These are phyloP conservation scores for Carex scoparia DNA, from an alignment of 176 grass and related monocot genomes.

Conservation along the genomic window DNA sequence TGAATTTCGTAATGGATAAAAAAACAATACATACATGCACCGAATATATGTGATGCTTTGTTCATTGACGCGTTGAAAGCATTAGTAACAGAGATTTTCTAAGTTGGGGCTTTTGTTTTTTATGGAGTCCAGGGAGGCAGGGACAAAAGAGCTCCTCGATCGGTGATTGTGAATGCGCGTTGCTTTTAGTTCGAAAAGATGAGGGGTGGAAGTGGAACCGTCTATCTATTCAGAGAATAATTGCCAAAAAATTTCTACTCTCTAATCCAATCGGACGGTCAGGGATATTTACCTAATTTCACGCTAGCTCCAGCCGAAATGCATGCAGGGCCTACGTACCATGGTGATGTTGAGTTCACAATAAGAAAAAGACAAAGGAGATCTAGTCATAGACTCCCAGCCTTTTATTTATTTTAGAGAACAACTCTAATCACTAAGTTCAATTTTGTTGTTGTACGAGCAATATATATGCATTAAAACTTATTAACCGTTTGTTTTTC, in stretches of 20 bases:
- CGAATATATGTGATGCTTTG: neutral
- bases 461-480: neutral
- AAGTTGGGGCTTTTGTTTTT: neutral
- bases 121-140: neutral
- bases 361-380: neutral
- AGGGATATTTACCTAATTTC: neutral
- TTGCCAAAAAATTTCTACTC: neutral
- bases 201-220: no score
- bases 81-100: neutral
- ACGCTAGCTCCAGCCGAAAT: neutral
- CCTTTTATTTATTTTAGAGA: neutral
- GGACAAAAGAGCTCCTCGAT: neutral
- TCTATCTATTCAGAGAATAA: neutral
- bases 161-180: neutral
- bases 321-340: neutral
- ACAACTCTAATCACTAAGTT: no score
- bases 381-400: neutral
- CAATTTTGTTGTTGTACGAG: no score
- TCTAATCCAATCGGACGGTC: neutral
- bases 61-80: neutral
- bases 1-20: no score
- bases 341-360: neutral
- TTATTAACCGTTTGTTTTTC: neutral
- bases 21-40: neutral
- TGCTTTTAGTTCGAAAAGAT: neutral